Evolutionary conservation across 306 rosid species (phyloP).

Genomic region (Adenanthera pavonina): DNA sequence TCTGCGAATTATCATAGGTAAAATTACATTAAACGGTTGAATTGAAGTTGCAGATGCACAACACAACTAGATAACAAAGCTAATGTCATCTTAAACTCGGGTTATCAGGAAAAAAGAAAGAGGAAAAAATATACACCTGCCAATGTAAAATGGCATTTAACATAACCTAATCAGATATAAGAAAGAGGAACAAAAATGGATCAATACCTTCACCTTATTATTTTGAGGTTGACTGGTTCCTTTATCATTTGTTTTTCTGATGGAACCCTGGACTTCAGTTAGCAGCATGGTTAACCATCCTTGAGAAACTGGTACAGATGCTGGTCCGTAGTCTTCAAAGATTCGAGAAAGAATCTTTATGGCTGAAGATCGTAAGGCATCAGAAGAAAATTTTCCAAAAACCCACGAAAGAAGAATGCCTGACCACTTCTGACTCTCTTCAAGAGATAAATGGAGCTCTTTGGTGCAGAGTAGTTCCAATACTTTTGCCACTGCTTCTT

Average conservation of each 20-base stretch:
- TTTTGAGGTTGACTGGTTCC: slow-evolving; percentile 62
- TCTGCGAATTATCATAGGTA: slow-evolving; percentile 66
- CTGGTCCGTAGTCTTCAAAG: slow-evolving; percentile 79
- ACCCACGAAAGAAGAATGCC: slow-evolving; percentile 88
- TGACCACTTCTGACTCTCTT: slow-evolving; percentile 93
- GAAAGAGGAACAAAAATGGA: slow-evolving; percentile 12
- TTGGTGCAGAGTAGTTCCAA: slow-evolving; percentile 72
- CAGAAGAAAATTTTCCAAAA: slow-evolving; percentile 75
- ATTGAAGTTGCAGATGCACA: slow-evolving; percentile 32
- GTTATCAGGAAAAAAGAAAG: not conserved
- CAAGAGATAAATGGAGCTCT: slow-evolving; percentile 75
- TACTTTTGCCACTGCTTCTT: slow-evolving; percentile 83
- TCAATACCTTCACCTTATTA: slow-evolving; percentile 80
- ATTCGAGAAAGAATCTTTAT: slow-evolving; percentile 77
- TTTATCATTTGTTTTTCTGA: slow-evolving; percentile 65
- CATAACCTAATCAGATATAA: not conserved
- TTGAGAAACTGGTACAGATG: slow-evolving; percentile 77
- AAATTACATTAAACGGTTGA: slow-evolving; percentile 31
- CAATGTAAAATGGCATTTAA: not conserved
- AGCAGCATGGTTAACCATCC: slow-evolving; percentile 87
- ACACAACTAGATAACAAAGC: not conserved
- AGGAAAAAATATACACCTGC: not conserved
- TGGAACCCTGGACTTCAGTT: slow-evolving; percentile 61
- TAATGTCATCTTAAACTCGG: slow-evolving; percentile 19
- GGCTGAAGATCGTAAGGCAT: slow-evolving; percentile 66